These are phyloP conservation scores for Cercospora sp. DNA, from an alignment of 2,329 filamentous ascomycete genomes.

Conservation along the genomic window DNA sequence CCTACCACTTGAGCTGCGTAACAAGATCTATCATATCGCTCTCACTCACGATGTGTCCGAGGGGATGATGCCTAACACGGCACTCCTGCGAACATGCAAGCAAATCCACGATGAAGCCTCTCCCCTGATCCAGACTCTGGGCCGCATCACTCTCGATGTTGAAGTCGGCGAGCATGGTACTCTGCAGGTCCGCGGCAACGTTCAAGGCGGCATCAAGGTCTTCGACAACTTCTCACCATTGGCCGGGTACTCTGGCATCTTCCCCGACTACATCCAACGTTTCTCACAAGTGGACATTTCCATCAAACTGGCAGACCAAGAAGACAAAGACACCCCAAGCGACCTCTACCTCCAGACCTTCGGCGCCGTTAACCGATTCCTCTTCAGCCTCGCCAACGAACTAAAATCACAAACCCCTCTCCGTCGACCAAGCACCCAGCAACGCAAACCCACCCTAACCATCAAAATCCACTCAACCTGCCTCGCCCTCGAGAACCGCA, in stretches of 20 bases:
- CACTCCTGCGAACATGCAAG: neutral
- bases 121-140: neutral
- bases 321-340: neutral
- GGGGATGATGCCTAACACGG: neutral
- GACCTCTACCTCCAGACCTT: neutral
- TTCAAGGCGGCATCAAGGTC: neutral
- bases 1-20: neutral
- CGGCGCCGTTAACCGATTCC: neutral
- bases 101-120: neutral
- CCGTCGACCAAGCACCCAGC: neutral
- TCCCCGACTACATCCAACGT: neutral
- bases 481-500: neutral
- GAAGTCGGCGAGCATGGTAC: neutral
- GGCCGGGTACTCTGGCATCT: neutral
- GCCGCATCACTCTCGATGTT: neutral
- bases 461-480: neutral
- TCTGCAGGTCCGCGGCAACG: neutral
- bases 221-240: neutral
- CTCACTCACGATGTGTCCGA: neutral
- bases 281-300: neutral
- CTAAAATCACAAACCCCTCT: neutral
- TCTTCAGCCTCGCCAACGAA: neutral
- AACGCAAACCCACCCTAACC: neutral
- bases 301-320: neutral
- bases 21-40: neutral